Evolutionary conservation across 1,284 basidiomycete genomes (phyloP).

Genomic region (Ganoderma multipileum): DNA sequence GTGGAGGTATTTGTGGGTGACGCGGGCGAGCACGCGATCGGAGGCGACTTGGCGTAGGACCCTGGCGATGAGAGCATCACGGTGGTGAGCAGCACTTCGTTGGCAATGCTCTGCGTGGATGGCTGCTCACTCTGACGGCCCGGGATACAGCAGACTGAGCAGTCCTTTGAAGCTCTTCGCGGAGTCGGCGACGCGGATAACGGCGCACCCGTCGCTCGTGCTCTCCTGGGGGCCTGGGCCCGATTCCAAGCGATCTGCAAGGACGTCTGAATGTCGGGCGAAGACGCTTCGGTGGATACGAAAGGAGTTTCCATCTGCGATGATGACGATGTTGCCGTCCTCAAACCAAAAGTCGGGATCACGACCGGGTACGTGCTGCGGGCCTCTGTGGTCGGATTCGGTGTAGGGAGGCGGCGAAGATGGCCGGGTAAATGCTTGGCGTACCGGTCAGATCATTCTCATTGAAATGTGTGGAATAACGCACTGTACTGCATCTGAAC

Average conservation of each 20-base stretch:
- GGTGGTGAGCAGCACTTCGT: not conserved
- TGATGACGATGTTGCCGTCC: conserved; percentile 12
- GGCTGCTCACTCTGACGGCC: not conserved
- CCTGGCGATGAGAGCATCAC: not conserved
- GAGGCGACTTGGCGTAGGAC: not conserved
- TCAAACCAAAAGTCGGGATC: conserved; percentile 13
- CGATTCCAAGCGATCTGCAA: not conserved
- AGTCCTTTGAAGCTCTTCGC: not conserved
- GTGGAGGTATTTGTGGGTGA: conserved; percentile 1
- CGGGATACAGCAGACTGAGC: not conserved
- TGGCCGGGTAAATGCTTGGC: not conserved
- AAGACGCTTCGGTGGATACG: conserved; percentile 9
- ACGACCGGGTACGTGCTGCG: not conserved
- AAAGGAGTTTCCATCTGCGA: not conserved
- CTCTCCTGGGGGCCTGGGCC: not conserved
- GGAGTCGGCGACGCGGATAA: not conserved
- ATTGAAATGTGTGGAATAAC: not conserved
- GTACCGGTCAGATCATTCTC: not conserved
- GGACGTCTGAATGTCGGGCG: conserved; percentile 4
- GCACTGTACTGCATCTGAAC: not conserved
- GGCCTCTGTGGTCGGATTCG: not conserved
- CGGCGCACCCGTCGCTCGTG: not conserved
- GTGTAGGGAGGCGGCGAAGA: not conserved
- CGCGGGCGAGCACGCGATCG: not conserved
- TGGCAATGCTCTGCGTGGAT: too few species aligned